Evolutionary conservation across 768 basidiomycete species (phyloP), one percentile per base, ranked within the genome.

Genomic region (Udeniomyces megalosporus): DNA sequence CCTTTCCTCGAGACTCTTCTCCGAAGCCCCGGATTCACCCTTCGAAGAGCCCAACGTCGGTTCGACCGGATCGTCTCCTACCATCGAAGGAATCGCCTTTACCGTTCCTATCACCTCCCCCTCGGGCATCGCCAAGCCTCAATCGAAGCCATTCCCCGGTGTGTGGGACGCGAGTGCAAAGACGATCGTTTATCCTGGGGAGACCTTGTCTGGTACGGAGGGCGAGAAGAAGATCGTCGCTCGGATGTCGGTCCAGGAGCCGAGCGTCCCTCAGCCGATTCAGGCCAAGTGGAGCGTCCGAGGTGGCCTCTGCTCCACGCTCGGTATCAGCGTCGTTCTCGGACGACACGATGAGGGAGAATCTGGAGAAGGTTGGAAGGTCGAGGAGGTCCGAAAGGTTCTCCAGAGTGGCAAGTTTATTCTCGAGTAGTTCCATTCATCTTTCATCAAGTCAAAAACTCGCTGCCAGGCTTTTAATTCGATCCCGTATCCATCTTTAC

Each of bases 121-220:
- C 10, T 65, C 70, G 31, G 51, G 54, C 1, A 69, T 74, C 7
- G 51, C 60, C n/a, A 71, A 71, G 44, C 72, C 75, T 35, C 75
- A 76, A 63, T 72, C 75, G 24, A 77, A 77, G 67, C 76, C 76
- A 6, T 59, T 69, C 14, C 67, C 72, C 6, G 74, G 72, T 10
- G 69, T 68, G 12, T 76, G 72, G 67, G 65, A 67, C 12, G 68
- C 72, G 0, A 64, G 70, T 24, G 66, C 68, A 14, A 64, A 70
- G 12, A 65, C 67, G n/a, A 71, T 75, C 61, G 66, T 67, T 5
- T 72, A 70, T 28, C 35, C 66, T 3, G 42, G 60, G 12, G 29
- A 68, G 17, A 11, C 35, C 10, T 20, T 60, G 10, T 31, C 58
- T 24, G 28, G 28, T 26, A 52, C 48, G 22, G 54, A 15, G 10